Evolutionary conservation across 148 eudicot genomes (phyloP).

Genomic region (Camellia lanceoleosa): DNA sequence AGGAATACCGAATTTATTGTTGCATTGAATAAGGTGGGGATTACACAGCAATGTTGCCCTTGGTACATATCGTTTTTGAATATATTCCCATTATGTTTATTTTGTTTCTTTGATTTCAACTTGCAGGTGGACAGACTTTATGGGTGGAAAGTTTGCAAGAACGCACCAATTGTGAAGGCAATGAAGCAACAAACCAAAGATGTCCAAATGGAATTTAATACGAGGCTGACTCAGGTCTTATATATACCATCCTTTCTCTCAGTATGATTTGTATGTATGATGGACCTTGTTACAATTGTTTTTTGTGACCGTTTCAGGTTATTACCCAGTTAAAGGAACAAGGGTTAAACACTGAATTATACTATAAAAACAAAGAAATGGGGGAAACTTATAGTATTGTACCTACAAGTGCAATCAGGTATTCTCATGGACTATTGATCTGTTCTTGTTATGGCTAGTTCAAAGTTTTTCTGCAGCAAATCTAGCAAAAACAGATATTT

Average conservation of each 20-base stretch:
- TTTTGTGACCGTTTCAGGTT: conserved; percentile 39
- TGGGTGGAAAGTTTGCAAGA: conserved; percentile 77
- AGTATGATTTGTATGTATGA: background rate
- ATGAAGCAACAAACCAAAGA: conserved; percentile 80
- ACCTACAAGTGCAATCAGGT: conserved; percentile 97
- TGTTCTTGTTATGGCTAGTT: background rate
- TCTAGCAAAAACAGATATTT: background rate
- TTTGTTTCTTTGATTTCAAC: conserved; percentile 17
- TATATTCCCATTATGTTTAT: background rate
- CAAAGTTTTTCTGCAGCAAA: background rate
- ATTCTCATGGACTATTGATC: background rate
- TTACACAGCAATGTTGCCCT: conserved; percentile 7
- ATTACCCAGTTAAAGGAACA: conserved; percentile 84
- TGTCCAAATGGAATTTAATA: conserved; percentile 71
- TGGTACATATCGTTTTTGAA: conserved; percentile 7
- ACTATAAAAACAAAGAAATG: conserved; percentile 91
- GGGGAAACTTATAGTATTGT: conserved; percentile 91
- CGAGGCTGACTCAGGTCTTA: conserved; percentile 60
- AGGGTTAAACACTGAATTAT: conserved; percentile 85
- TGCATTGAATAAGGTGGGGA: conserved; percentile 81
- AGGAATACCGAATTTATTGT: conserved; percentile 84
- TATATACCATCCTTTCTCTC: conserved; percentile 11
- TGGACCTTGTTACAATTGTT: background rate
- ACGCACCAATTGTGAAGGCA: conserved; percentile 75
- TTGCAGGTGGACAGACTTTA: conserved; percentile 82